Percentiles rank a stretch among this genome's conserved stretches.
Conservation (phyloP, 83 land plant genomes). For the Isoetes engelmannii region DNA sequence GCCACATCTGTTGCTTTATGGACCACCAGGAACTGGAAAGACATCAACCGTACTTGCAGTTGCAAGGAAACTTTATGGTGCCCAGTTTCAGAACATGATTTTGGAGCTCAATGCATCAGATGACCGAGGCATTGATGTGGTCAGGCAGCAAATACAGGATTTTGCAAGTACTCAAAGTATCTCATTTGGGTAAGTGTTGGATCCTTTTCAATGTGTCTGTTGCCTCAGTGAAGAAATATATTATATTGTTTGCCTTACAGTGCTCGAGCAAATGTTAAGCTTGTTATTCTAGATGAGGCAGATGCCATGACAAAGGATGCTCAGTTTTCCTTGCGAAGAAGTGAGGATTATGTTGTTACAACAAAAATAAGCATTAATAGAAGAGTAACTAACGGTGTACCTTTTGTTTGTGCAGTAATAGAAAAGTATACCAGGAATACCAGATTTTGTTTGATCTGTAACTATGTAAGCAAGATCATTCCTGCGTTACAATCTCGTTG, state of each 20-base stretch:
- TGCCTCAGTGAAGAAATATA: conserved; percentile 2
- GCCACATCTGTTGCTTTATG: conserved; percentile 88
- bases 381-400: neutral
- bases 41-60: conserved; percentile 93
- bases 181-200: conserved; percentile 61
- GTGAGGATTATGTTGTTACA: conserved; percentile 24
- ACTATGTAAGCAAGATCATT: conserved; percentile 94
- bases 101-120: conserved; percentile 96
- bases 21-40: conserved; percentile 98
- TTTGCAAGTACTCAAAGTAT: conserved; percentile 96
- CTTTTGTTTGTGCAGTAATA: conserved; percentile 53
- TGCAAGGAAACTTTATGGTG: conserved; percentile 88
- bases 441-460: conserved; percentile 89
- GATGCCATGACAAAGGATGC: conserved; percentile 99
- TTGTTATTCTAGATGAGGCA: conserved; percentile 87
- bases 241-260: conserved; percentile 29
- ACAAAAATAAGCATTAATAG: too few relatives aligned
- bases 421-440: conserved; percentile 94
- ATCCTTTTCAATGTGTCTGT: neutral
- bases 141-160: conserved; percentile 93
- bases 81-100: conserved; percentile 81
- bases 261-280: conserved; percentile 62
- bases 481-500: conserved; percentile 98
- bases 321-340: conserved; percentile 87
- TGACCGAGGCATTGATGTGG: conserved; percentile 92